Evolutionary conservation across 2,329 filamentous ascomycete genomes (phyloP).

Genomic region (Tolypocladium cylindrosporum): DNA sequence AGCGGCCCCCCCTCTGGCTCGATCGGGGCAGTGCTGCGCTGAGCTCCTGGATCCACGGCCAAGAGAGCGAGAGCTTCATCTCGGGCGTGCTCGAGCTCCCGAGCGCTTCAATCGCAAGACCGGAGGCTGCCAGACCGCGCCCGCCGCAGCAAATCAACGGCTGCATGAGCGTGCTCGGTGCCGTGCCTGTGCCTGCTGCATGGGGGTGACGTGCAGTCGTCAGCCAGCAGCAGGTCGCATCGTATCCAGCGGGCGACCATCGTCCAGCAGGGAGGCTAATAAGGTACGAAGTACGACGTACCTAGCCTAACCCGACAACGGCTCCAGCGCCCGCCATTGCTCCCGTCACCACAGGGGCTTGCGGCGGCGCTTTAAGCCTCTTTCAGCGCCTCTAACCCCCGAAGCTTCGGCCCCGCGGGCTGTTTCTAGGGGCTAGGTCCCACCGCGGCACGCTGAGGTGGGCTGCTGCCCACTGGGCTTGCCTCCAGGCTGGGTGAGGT

Average conservation of each 20-base stretch:
- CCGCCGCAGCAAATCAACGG: neutral
- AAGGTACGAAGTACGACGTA: neutral
- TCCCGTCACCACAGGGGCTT: neutral
- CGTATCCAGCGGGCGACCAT: neutral
- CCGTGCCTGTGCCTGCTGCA: neutral
- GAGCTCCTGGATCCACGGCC: neutral
- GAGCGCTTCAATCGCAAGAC: neutral
- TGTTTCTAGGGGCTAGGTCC: neutral
- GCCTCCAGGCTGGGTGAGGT: neutral
- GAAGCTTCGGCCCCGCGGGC: neutral
- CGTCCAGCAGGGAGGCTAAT: neutral
- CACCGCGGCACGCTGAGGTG: neutral
- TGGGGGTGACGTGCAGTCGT: neutral
- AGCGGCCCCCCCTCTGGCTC: neutral
- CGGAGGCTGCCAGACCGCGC: neutral
- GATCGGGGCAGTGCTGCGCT: neutral
- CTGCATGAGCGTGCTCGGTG: neutral
- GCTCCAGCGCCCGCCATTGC: neutral
- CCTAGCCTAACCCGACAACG: neutral
- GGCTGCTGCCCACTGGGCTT: too few species aligned
- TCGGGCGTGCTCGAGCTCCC: neutral
- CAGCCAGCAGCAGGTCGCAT: neutral
- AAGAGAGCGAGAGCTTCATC: neutral
- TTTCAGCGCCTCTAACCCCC: neutral
- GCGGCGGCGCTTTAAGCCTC: neutral